Conservation (phyloP, 805 yeast genomes). For the Blastobotrys attinorum region DNA sequence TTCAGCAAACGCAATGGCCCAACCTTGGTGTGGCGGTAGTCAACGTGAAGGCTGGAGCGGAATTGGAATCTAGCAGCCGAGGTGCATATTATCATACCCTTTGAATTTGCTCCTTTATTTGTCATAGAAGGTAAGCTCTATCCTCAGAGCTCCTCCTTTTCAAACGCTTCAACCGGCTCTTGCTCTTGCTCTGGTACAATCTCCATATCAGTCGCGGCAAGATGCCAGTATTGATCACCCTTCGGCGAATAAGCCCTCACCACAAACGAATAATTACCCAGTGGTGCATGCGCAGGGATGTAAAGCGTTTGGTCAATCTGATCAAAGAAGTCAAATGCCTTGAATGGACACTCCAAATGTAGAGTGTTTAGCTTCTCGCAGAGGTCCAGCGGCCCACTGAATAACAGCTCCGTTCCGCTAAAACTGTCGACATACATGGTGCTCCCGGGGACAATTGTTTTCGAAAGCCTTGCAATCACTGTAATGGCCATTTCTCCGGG, state of each 20-base stretch:
- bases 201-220: conserved; percentile 17
- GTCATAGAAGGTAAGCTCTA: neutral
- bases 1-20: neutral
- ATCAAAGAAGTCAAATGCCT: conserved; percentile 7
- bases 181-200: conserved; percentile 1
- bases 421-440: conserved; percentile 18
- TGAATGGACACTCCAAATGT: conserved; percentile 23
- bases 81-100: neutral
- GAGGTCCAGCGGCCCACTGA: conserved; percentile 18
- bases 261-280: conserved; percentile 24
- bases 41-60: neutral
- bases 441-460: conserved; percentile 19
- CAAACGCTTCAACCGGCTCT: too few species aligned
- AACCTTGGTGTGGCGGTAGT: neutral
- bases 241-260: conserved; percentile 21
- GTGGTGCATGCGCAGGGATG: conserved; percentile 24
- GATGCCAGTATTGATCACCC: conserved; percentile 14
- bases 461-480: conserved; percentile 17
- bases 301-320: conserved; percentile 17
- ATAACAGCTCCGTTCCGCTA: conserved; percentile 12
- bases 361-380: conserved; percentile 24
- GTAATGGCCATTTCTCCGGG: conserved; percentile 23
- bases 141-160: neutral
- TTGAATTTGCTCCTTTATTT: neutral
- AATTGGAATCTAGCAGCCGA: neutral